Conservation (phyloP, 1,284 basidiomycete genomes). For the Quambalaria eucalypti region DNA sequence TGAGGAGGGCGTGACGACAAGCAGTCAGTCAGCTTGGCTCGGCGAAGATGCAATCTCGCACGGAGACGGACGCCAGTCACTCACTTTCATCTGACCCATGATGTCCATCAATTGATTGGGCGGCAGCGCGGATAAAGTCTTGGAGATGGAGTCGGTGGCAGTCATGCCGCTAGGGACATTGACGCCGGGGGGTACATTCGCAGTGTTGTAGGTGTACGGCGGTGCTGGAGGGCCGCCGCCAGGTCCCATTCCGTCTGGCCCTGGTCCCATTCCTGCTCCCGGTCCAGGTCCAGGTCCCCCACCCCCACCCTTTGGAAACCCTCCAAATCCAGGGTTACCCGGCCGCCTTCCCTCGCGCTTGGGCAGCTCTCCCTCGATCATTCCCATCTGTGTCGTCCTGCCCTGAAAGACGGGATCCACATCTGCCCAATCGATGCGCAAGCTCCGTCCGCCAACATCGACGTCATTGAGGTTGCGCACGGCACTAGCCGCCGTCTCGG, state of each 20-base stretch:
- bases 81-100: constrained; percentile 93
- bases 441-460: constrained; percentile 69
- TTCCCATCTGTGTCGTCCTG: constrained; percentile 31
- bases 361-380: constrained; percentile 29
- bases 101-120: constrained; percentile 84
- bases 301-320: constrained; percentile 6
- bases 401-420: constrained; percentile 46
- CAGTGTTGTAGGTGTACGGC: constrained; percentile 50
- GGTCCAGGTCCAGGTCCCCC: constrained; percentile 7
- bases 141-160: constrained; percentile 74
- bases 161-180: constrained; percentile 66
- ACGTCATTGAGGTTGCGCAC: constrained; percentile 74
- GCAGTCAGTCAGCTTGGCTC: constrained; percentile 8
- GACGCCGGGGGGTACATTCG: constrained; percentile 65
- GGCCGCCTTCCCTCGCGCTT: constrained; percentile 16
- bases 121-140: constrained; percentile 73
- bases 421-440: constrained; percentile 66
- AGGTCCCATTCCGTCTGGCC: neutral
- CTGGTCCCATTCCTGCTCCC: neutral
- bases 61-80: too few relatives aligned
- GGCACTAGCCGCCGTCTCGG: constrained; percentile 77
- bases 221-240: constrained; percentile 19
- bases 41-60: neutral
- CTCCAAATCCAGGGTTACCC: constrained; percentile 10
- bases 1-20: constrained; percentile 4